Base-by-base conservation (phyloP, 2,329 filamentous ascomycete species). In the Pseudopyricularia cyperi region DNA sequence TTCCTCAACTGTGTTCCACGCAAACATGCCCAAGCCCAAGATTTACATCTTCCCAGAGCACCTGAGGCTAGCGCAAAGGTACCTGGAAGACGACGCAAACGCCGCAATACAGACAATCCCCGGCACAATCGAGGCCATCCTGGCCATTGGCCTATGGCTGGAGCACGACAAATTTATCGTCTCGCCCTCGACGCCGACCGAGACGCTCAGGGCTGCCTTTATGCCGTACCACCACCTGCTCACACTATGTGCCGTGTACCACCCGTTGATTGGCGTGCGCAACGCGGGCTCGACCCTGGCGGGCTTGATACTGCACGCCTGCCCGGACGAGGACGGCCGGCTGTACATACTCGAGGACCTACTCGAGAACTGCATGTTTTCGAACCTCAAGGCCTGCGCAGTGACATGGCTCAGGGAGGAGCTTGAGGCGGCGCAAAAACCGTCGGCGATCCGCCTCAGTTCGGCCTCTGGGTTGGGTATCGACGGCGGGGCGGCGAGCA, bases 321-420 rank as follows among this genome's bases (percentile, higher is more conserved):
- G 83, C 55, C 79, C 80, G 0, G 72, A 79, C 26, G 77, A 80
- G 54, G 71, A 75, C 3, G 72, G 77, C 59, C 72, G 80, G 5
- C 66, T 85, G 15, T 70, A 73, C 28, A 84, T 85, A 56, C 71
- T 85, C 8, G 76, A 80, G 51, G 81, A 85, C 59, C 70, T 83
- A 12, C 65, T 85, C 12, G 79, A 83, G 63, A 80, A 83, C 61
- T 83, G 80, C 68, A 73, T 78, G 57, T 83, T 80, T 58, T 71
- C 79, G 2, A 71, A 75, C 1, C 68, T 85, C 35, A 82, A 82
- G 61, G 80, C 77, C 8, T 79, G 77, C 42, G 80, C 80, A 0
- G 72, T 84, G 4, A 72, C 72, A 4, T 85, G 81, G 81, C 65
- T 83, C 33, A 75, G 79, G 52, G 80, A 83, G 57, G 81, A 84